Base-by-base conservation (phyloP, 1,284 basidiomycete species). In the Cryptococcus sp. region DNA sequence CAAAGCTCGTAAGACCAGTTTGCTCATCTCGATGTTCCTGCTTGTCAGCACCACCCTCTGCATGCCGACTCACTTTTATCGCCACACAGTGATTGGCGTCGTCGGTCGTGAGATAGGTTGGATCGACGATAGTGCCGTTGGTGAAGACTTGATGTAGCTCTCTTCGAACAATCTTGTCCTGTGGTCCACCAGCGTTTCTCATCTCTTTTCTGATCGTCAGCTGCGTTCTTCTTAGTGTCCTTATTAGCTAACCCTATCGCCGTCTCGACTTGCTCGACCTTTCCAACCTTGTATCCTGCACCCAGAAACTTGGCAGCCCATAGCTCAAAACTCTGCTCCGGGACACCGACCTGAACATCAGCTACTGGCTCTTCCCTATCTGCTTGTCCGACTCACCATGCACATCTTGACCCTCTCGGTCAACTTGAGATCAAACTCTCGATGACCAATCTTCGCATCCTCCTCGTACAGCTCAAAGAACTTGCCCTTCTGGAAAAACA, bases 141-240 rank as follows among this genome's bases (percentile, higher is more conserved):
- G 95, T 99, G 69, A 94, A 87, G 33, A 99, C 91, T 75, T 94
- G 93, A 66, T 88, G 86, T 37, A 99, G 79, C 66, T 94, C 94
- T 50, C 94, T 78, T 60, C 84, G 77, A 32, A 94, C 90, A 49
- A 94, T 76, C 60, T 92, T 77, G 26, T 83, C 85, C 62, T 26
- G 56, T 53, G 31, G 58, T 40, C 36, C 51, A 25, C 28, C 42
- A 50, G 59, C 78, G 74, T 57, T 79, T 60, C 72, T 73, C 75
- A 82, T 80, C 56, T 80, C 79, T 56, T 77, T 73, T 2, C n/a
- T n/a, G n/a, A n/a, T n/a, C n/a, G n/a, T n/a, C n/a, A n/a, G n/a
- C 68, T 68, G 43, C 10, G 10, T 10, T 24, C 35, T 40, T 51
- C 22, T 37, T 35, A 40, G 21, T 38, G 31, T 28, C 38, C 9